Base-by-base conservation (phyloP, 1,284 basidiomycete genomes). In the Earliella scabrosa region DNA sequence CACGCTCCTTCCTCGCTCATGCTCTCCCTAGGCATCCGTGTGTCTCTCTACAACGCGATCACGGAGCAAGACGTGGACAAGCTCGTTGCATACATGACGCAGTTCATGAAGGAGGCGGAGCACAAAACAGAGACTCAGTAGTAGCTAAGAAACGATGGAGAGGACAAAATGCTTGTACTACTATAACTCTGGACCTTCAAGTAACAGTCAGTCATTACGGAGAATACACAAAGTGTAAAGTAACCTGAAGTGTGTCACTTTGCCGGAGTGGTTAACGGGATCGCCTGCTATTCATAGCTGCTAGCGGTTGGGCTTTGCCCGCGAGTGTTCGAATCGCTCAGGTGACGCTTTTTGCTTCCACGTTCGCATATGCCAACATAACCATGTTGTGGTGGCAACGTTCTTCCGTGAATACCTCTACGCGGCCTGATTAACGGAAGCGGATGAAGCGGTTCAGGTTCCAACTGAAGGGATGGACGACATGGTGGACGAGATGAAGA, bases 41-140 rank as follows among this genome's bases (percentile, higher is more conserved):
- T 92, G 4, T 97, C 95, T 18, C 76, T 99, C 6, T 99, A 99
- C 78, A 99, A 99, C 63, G 96, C 97, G 9, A 82, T 98, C 59
- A 90, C 91, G 1, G 87, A 95, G 61, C 87, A 93, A 56, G 85
- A 94, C 60, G 79, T 80, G 0, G 86, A 90, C 60, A 77, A 72
- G 52, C 68, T 92, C 11, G 76, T 88, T 26, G 74, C 70, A 1
- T 92, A 88, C 63, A 86, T 90, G 67, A 73, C 75, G 36, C 77
- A 81, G 29, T 92, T 90, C 63, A 63, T 74, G 36, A 59, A 56
- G 18, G 52, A 54, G n/a, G 20, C 29, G n/a, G 31, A 31, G 27
- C 24, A 39, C 29, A 24, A 14, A 40, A 23, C 21, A 39, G 16
- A 31, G 10, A 32, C 23, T 4, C 27, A 39, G 45, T 8, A n/a